Conservation (phyloP, 2,329 filamentous ascomycete genomes). For the Bisporella sp. region DNA sequence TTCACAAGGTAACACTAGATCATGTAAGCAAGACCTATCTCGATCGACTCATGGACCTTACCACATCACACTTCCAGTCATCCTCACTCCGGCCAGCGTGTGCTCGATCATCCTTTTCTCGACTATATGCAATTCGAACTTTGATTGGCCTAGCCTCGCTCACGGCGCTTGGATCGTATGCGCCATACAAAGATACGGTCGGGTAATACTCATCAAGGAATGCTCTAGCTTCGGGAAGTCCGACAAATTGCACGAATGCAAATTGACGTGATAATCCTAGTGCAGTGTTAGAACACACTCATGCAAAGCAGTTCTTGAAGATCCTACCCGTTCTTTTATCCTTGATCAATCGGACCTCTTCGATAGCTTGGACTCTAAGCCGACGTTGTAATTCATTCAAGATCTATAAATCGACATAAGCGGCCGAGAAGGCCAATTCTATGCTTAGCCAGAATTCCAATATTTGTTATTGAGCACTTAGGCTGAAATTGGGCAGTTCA, state of each 20-base stretch:
- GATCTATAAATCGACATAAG: slow-evolving; percentile 39
- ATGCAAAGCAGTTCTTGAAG: not conserved
- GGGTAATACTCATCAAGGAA: slow-evolving; percentile 48
- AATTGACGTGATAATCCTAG: slow-evolving; percentile 47
- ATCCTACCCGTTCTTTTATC: slow-evolving; percentile 48
- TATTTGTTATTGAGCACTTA: slow-evolving; percentile 28
- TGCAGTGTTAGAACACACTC: not conserved
- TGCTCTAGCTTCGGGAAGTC: slow-evolving; percentile 39
- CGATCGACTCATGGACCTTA: slow-evolving; percentile 21
- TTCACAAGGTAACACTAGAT: slow-evolving; percentile 48
- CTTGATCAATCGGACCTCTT: slow-evolving; percentile 50
- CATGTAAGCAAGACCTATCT: slow-evolving; percentile 8
- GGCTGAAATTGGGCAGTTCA: slow-evolving; percentile 15
- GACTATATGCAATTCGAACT: slow-evolving; percentile 41
- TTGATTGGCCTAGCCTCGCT: slow-evolving; percentile 33
- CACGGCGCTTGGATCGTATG: slow-evolving; percentile 32
- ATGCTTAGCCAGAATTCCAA: slow-evolving; percentile 31
- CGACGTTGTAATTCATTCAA: slow-evolving; percentile 44
- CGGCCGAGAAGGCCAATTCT: slow-evolving; percentile 26
- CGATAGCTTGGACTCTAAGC: slow-evolving; percentile 43
- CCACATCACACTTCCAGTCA: slow-evolving; percentile 50
- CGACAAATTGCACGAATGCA: slow-evolving; percentile 48
- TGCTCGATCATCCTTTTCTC: slow-evolving; percentile 43
- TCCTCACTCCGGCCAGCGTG: slow-evolving; percentile 38
- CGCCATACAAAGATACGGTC: slow-evolving; percentile 39